Evolutionary conservation across 805 yeast genomes (phyloP).

Genomic region (Nakazawaea peltata): DNA sequence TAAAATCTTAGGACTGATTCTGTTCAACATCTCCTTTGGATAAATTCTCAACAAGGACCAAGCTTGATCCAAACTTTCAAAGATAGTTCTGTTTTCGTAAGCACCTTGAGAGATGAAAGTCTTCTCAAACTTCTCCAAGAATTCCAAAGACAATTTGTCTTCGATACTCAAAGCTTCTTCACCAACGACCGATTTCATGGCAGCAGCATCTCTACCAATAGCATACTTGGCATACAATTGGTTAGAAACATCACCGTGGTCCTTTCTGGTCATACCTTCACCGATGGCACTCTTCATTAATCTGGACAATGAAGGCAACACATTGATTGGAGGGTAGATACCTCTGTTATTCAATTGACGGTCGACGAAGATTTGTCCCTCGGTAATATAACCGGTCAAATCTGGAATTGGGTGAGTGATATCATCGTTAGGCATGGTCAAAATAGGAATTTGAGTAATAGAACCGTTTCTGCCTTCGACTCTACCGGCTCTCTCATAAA

Average conservation of each 20-base stretch:
- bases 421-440: conserved; percentile 99
- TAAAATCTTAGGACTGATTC: conserved; percentile 96
- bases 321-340: conserved; percentile 98
- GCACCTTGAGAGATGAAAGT: conserved; percentile 95
- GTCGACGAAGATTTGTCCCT: conserved; percentile 97
- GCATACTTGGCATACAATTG: conserved; percentile 99
- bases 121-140: conserved; percentile 95
- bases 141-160: conserved; percentile 95
- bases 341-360: conserved; percentile 96
- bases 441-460: conserved; percentile 96
- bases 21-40: conserved; percentile 97
- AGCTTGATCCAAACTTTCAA: conserved; percentile 95
- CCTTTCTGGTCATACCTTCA: conserved; percentile 99
- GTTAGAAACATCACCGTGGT: conserved; percentile 98
- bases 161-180: conserved; percentile 98
- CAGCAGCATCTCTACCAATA: conserved; percentile 99
- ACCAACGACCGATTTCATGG: conserved; percentile 99
- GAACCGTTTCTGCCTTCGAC: conserved; percentile 99
- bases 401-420: conserved; percentile 99
- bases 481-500: conserved; percentile 99
- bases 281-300: conserved; percentile 99
- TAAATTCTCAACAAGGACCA: conserved; percentile 97
- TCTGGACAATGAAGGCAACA: conserved; percentile 93
- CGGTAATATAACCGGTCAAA: conserved; percentile 98
- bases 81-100: conserved; percentile 89